phyloP scores from a whole-genome alignment of 345 rosid species.

The Ricinus communis region DNA sequence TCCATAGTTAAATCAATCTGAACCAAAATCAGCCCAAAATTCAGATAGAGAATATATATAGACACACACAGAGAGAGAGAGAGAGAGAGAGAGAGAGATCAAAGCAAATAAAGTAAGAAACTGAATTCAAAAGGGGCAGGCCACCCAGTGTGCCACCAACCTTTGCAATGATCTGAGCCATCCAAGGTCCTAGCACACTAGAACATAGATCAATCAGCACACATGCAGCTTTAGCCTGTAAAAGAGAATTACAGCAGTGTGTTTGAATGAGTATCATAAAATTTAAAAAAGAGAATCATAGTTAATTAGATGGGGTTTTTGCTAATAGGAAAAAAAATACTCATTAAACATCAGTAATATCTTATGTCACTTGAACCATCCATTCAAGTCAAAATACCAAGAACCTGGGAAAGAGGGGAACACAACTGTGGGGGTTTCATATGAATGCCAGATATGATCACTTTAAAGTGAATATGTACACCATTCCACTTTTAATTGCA shows the following conservation, averaged over 20 bases:
- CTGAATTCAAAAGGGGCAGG: slow-evolving; percentile 5
- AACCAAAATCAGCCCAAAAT: slow-evolving; percentile 23
- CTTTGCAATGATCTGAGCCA: slow-evolving; percentile 70
- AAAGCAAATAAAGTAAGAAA: not conserved
- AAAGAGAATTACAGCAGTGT: slow-evolving; percentile 23
- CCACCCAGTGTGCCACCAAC: slow-evolving; percentile 32
- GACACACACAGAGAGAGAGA: not conserved
- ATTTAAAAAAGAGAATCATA: not conserved
- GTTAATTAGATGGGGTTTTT: not conserved
- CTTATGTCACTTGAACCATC: not conserved
- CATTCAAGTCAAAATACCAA: not conserved
- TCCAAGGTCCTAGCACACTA: slow-evolving; percentile 75
- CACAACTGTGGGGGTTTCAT: not conserved
- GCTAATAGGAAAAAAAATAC: too few species aligned
- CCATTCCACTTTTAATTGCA: not conserved
- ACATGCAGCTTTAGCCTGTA: slow-evolving; percentile 84
- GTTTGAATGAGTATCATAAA: slow-evolving; percentile 4
- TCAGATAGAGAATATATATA: slow-evolving; percentile 10
- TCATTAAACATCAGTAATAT: not conserved
- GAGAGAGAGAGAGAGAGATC: not conserved
- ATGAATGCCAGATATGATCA: not conserved
- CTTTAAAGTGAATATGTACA: not conserved
- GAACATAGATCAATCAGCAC: slow-evolving; percentile 76
- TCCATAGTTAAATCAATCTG: slow-evolving; percentile 76
- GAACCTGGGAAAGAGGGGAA: not conserved